phyloP scores from a whole-genome alignment of 306 rosid genomes.

The Castanea mollissima region DNA sequence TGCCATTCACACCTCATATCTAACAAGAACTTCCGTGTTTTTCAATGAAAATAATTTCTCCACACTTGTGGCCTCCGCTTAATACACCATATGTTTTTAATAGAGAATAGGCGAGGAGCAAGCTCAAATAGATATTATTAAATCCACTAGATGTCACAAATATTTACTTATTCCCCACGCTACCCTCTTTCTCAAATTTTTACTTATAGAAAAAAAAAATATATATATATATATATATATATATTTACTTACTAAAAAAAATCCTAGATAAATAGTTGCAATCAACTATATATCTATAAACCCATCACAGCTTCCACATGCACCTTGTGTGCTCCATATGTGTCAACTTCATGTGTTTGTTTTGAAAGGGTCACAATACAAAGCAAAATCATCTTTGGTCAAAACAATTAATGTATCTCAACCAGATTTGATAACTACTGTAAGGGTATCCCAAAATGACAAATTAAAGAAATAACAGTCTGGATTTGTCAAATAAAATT shows the following conservation, averaged over 20 bases:
- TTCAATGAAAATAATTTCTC: neutral
- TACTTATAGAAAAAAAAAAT: no score
- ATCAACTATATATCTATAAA: no score
- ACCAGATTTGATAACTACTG: neutral
- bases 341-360: constrained; percentile 2
- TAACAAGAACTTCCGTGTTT: neutral
- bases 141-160: neutral
- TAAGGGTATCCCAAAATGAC: constrained; percentile 13
- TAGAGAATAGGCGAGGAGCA: no score
- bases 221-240: no score
- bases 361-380: neutral
- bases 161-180: no score
- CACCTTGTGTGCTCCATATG: neutral
- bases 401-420: constrained; percentile 1
- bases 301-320: neutral
- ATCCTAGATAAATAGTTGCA: no score
- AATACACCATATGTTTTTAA: no score
- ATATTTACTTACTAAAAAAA: no score
- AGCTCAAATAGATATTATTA: neutral
- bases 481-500: neutral
- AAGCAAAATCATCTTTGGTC: neutral
- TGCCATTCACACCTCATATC: neutral
- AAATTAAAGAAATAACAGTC: constrained; percentile 7
- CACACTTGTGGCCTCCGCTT: no score
- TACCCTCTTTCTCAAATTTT: no score